Base-by-base conservation (phyloP, 139 green algal species). In the Coelastrella sp. region DNA sequence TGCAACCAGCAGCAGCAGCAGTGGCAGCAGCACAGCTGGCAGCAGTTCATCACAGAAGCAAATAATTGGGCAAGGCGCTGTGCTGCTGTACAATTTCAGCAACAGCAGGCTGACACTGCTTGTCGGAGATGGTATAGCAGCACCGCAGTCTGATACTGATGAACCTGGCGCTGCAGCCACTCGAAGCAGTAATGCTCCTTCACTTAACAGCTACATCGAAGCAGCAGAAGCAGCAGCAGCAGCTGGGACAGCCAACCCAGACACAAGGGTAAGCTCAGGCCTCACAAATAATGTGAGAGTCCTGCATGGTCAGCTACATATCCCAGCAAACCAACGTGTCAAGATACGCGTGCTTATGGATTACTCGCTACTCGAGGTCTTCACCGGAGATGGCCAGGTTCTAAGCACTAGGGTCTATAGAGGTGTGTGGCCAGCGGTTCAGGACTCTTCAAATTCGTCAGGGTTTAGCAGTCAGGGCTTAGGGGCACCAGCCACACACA, bases 341-440 rank as follows among this genome's bases (percentile, higher is more conserved):
- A 80, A 90, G 59, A 89, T 97, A 76, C 92, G 94, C 5, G 65
- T 96, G 19, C 58, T 97, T 20, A 73, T 97, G 23, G 95, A 97
- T 76, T 92, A 94, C 83, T 96, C 92, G 8, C 92, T 93, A 59
- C 59, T 97, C 4, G 94, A 97, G 89, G 92, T 95, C 14, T 91
- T 91, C 56, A 73, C 23, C 3, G 64, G 78, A 5, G 80, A 86
- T 73, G 87, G 87, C 4, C 87, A 91, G 87, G 78, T 88, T 54
- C 90, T 97, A 8, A 94, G 87, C 87, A 97, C 95, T 19, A 88
- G 95, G 64, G 86, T 97, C 32, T 97, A 97, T 86, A 89, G 94
- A 5, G 94, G 95, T 6, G 60, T 90, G 10, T 88, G 88, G 5
- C 80, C 80, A 66, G 7, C 8, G n/a, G n/a, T n/a, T n/a, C n/a